Conservation (phyloP, 768 basidiomycete genomes). For the Chalciporus chontae region DNA sequence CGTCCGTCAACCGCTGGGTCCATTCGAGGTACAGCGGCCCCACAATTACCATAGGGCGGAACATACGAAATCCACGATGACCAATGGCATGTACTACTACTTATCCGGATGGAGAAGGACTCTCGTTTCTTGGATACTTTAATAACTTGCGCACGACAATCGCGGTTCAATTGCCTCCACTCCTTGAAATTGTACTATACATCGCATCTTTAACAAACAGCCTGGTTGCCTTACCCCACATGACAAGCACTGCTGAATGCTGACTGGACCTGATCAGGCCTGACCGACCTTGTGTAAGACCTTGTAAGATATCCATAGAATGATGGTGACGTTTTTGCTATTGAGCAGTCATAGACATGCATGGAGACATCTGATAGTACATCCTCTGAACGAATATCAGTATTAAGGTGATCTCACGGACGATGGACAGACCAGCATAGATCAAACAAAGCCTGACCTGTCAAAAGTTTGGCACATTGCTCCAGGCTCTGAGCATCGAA, state of each 20-base stretch:
- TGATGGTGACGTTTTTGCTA: slow-evolving; percentile 14
- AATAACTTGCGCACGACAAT: no score
- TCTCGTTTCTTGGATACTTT: no score
- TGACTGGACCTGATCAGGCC: no score
- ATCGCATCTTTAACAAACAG: slow-evolving; percentile 11
- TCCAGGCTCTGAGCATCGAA: slow-evolving; percentile 95
- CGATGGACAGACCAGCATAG: slow-evolving; percentile 69
- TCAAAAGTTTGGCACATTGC: slow-evolving; percentile 88
- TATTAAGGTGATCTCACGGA: background rate
- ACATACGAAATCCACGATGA: slow-evolving; percentile 20
- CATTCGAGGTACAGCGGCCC: slow-evolving; percentile 15
- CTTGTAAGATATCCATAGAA: background rate
- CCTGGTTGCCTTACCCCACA: background rate
- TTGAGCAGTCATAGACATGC: background rate
- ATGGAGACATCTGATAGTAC: no score
- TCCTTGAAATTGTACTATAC: slow-evolving; percentile 19
- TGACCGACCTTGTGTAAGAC: background rate
- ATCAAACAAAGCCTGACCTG: slow-evolving; percentile 79
- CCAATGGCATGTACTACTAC: no score
- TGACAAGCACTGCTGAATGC: background rate
- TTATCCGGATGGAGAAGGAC: no score
- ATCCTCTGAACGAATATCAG: slow-evolving; percentile 59
- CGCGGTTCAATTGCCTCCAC: no score
- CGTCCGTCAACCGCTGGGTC: slow-evolving; percentile 21
- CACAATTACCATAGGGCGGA: slow-evolving; percentile 29